Base-by-base conservation (phyloP, 257 asterid species). In the Rehmannia glutinosa region DNA sequence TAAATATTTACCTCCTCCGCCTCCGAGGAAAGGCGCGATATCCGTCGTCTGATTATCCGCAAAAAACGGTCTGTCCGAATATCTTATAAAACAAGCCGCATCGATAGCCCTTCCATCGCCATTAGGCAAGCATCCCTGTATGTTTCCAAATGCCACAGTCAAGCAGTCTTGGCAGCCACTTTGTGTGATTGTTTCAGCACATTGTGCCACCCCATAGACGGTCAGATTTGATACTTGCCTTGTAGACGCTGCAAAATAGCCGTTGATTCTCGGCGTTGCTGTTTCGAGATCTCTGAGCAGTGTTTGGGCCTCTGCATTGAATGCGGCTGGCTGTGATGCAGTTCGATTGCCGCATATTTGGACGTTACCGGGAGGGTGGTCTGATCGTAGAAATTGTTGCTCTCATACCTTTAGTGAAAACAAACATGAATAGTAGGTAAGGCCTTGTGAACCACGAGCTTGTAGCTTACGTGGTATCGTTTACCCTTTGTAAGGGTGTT, bases 31-130 rank as follows among this genome's bases (percentile, higher is more conserved):
- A 0, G 89, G 92, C 4, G 77, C 54, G 69, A 89, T 80, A 66
- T 87, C 69, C 8, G 64, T 47, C 2, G 90, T 85, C 76, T 71
- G 85, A 64, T 89, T 89, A 66, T 77, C 84, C 21, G 87, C 72
- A 17, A 92, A 92, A 62, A 92, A 92, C 0, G 89, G 76, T 0
- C 80, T 68, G 39, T 57, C 78, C 0, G 98, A 92, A 56, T 81
- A 92, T 70, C 98, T 70, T 36, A 87, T 52, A n/a, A 89, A 92
- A 39, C 97, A 92, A 1, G 81, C 97, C 2, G 92, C 92, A 69
- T 89, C 97, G 15, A 83, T 25, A 25, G 97, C 86, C 60, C 95
- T 85, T 38, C 95, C 98, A 21, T 85, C 91, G 0, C 86, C 80
- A 69, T 63, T 64, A 3, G 95, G 91, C 62, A 90, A 75, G 81